Evolutionary conservation across 352 stramenopile genomes (phyloP).

Genomic region (Pythium sukuiense): DNA sequence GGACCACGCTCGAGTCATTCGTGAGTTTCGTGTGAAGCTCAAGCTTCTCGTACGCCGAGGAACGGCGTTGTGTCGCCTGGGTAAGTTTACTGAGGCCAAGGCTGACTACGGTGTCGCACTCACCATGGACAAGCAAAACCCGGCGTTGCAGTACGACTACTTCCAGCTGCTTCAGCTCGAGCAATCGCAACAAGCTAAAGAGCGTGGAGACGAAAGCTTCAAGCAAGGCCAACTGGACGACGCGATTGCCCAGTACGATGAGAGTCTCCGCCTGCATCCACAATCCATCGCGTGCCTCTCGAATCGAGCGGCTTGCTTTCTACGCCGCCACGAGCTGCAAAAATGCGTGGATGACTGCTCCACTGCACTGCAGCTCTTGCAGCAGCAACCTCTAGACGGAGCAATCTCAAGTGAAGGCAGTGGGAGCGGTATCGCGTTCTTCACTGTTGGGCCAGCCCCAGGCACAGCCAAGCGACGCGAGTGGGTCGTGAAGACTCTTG

Average conservation of each 20-base stretch:
- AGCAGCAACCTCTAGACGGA: slow-evolving; percentile 31
- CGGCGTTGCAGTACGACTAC: slow-evolving; percentile 66
- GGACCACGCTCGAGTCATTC: slow-evolving; percentile 35
- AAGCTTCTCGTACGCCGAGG: slow-evolving; percentile 74
- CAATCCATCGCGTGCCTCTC: slow-evolving; percentile 72
- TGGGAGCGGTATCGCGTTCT: slow-evolving; percentile 43
- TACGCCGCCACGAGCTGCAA: slow-evolving; percentile 47
- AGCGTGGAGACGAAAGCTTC: slow-evolving; percentile 48
- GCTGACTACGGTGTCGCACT: slow-evolving; percentile 79
- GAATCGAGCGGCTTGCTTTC: slow-evolving; percentile 70
- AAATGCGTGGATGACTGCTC: slow-evolving; percentile 67
- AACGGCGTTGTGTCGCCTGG: slow-evolving; percentile 62
- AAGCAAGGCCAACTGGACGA: slow-evolving; percentile 37
- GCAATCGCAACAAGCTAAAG: slow-evolving; percentile 54
- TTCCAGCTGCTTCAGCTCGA: slow-evolving; percentile 58
- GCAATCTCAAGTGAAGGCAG: slow-evolving; percentile 8
- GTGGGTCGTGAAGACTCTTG: slow-evolving; percentile 80
- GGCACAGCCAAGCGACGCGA: slow-evolving; percentile 55
- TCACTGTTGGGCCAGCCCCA: slow-evolving; percentile 47
- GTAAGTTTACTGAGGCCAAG: slow-evolving; percentile 63
- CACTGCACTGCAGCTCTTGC: slow-evolving; percentile 51
- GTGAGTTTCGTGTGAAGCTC: slow-evolving; percentile 66
- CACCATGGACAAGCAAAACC: slow-evolving; percentile 76
- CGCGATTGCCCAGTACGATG: slow-evolving; percentile 53
- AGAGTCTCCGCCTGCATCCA: slow-evolving; percentile 57